Conservation (phyloP, 805 yeast species). For the Pichia californica region DNA sequence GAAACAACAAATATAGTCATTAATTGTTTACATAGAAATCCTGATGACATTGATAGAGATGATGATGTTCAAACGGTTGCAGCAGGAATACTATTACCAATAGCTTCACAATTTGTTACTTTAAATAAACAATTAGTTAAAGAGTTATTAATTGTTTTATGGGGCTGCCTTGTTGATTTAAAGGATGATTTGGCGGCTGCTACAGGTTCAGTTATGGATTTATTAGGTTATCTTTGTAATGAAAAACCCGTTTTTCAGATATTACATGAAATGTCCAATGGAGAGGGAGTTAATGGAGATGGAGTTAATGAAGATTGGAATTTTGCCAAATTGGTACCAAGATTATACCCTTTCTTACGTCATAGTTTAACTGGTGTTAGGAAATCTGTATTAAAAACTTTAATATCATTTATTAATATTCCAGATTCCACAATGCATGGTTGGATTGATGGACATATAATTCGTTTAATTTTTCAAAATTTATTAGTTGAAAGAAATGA, state of each 20-base stretch:
- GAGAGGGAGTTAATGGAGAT: slow-evolving; percentile 1
- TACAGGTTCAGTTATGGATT: slow-evolving; percentile 93
- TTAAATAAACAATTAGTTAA: slow-evolving; percentile 46
- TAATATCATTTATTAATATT: slow-evolving; percentile 62
- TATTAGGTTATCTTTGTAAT: slow-evolving; percentile 80
- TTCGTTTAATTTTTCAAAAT: slow-evolving; percentile 80
- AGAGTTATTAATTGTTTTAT: slow-evolving; percentile 60
- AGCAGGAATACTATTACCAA: slow-evolving; percentile 87
- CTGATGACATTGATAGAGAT: slow-evolving; percentile 86
- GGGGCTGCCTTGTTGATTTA: slow-evolving; percentile 80
- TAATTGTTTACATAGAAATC: slow-evolving; percentile 55
- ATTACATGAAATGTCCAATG: slow-evolving; percentile 65
- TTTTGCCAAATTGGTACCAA: slow-evolving; percentile 76
- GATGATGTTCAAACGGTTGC: slow-evolving; percentile 98
- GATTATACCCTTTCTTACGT: slow-evolving; percentile 84
- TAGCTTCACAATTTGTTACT: slow-evolving; percentile 79
- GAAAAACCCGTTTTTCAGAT: slow-evolving; percentile 69
- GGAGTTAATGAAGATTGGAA: slow-evolving; percentile 27
- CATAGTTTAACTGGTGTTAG: slow-evolving; percentile 92
- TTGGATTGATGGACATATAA: slow-evolving; percentile 74
- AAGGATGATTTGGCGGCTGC: slow-evolving; percentile 93
- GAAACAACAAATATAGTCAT: slow-evolving; percentile 78
- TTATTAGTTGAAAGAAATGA: slow-evolving; percentile 81
- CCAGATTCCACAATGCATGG: slow-evolving; percentile 40
- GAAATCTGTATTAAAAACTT: slow-evolving; percentile 75